Base-by-base conservation (phyloP, 2,329 filamentous ascomycete species). In the Colletotrichum tofieldiae region DNA sequence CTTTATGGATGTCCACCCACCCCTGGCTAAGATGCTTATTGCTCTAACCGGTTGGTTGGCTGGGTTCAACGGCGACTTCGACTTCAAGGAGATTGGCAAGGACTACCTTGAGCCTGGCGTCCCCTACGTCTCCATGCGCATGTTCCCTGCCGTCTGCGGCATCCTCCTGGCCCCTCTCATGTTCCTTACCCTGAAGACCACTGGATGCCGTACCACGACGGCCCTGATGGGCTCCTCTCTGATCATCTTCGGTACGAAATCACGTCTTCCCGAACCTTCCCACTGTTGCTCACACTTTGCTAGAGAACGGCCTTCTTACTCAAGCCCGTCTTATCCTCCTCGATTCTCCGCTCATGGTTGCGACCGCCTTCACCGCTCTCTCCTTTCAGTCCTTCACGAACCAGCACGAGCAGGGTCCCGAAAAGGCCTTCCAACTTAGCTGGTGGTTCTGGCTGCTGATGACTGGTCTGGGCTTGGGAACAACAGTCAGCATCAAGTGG, bases 1-100 rank as follows among this genome's bases (percentile, higher is more conserved):
- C 89, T 99, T 99, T 84, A 99, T 99, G 96, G 96, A 99, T 81
- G 96, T 99, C n/a, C 96, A 99, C 81, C 96, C 96, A 41, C 96
- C 96, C 56, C 89, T 99, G 73, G 96, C 96, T 76, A 99, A 99
- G 87, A 91, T 99, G 81, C 91, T 99, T 77, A 96, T 99, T 79
- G 97, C 96, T 64, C 90, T 99, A 73, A 95, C 95, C 75, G 96
- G 96, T 77, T 99, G 93, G 92, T 84, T 98, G 75, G 96, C 95
- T 78, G 96, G 96, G 65, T 99, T 98, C 82, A 90, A 98, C 80
- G 96, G 96, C 75, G 89, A 94, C 75, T 99, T 99, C 81, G 96
- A 98, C 83, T 99, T 99, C 88, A 99, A 98, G 87, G 95, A 99
- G 77, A 99, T 99, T 84, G 96, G 96, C 83, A 98, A 98, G 86